Evolutionary conservation across 768 basidiomycete genomes (phyloP), one percentile per base, ranked within the genome.

Genomic region (Hygrophorus russula): DNA sequence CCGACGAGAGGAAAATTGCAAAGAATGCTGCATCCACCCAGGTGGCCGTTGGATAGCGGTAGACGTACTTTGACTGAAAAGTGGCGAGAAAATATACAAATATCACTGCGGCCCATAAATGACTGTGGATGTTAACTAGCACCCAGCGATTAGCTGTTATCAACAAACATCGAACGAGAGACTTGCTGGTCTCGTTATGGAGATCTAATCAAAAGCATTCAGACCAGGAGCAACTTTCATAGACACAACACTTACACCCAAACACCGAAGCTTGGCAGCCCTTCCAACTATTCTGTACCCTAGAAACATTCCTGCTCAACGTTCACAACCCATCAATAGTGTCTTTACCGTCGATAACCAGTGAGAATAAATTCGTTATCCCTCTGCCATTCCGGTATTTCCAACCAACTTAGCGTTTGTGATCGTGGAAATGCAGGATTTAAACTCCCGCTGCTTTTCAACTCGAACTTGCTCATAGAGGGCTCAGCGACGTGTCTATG

Each of bases 121-220:
- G 90, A 46, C 72, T 82, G 60, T 89, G 83, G 36, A 92, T 88
- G 61, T 93, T 93, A 44, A 92, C 87, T 86, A 54, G 13, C 37
- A 18, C 11, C 17, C n/a, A 35, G 9, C 34, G 29, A 13, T 30
- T 19, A 42, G 36, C 30, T 11, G 32, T 41, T 36, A 36, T 28
- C 53, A 48, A 46, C 39, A 47, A 53, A 29, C 40, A 39, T 51
- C 19, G 45, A 42, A 42, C 38, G 20, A 41, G 41, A 18, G 41
- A 54, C 60, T 45, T 50, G 80, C 85, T 69, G 45, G 82, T 83
- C 62, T 86, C 84, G 51, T 87, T 88, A 59, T 88, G 85, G 45
- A 83, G 51, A 61, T 83, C 85, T 86, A 50, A 19, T 39, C 34
- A 36, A 33, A 11, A n/a, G 11, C 14, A 34, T 30, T 9, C 2